These are phyloP conservation scores for Spatholobus suberectus DNA, from an alignment of 306 rosid species.

Conservation along the genomic window DNA sequence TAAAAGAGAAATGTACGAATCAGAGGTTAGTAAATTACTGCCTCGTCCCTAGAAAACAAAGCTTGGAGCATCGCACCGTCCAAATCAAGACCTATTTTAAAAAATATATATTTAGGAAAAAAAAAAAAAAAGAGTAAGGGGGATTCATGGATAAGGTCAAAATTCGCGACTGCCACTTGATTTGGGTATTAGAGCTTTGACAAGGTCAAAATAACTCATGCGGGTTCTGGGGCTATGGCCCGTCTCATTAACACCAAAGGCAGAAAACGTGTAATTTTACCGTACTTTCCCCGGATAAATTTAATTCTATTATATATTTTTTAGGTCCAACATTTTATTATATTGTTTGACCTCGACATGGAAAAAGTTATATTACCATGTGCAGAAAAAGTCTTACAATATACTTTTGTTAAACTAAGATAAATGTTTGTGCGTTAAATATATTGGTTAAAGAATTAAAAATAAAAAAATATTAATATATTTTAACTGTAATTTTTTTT, in stretches of 20 bases:
- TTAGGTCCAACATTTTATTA: neutral
- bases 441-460: neutral
- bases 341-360: neutral
- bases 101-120: neutral
- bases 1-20: neutral
- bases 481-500: neutral
- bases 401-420: neutral
- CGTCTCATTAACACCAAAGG: neutral
- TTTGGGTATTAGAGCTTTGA: conserved; percentile 27
- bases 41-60: neutral
- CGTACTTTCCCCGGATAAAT: neutral
- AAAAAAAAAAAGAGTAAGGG: neutral
- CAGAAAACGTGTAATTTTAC: neutral
- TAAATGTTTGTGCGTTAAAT: neutral
- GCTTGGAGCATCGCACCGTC: neutral
- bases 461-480: neutral
- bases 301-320: neutral
- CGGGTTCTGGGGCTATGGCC: conserved; percentile 6
- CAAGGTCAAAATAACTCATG: conserved; percentile 17
- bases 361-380: neutral
- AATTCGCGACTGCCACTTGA: conserved; percentile 49
- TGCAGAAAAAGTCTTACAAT: neutral
- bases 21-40: neutral
- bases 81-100: neutral
- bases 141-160: conserved; percentile 49